These are phyloP conservation scores for Eutypella sp. DNA, from an alignment of 2,329 filamentous ascomycete genomes.

Conservation along the genomic window DNA sequence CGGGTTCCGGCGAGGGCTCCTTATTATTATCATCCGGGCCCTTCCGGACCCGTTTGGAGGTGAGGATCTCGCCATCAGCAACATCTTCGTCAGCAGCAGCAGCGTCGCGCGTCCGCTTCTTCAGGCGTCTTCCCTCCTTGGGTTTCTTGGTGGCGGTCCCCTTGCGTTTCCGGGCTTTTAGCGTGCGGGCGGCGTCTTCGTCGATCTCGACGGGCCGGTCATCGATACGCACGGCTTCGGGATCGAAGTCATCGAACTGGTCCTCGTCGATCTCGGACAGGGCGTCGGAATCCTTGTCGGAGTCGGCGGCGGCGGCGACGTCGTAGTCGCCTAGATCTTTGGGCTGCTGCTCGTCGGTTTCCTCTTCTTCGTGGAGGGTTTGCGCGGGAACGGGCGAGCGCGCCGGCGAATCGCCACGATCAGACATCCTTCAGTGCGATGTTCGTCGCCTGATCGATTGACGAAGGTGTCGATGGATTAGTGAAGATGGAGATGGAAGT, in stretches of 20 bases:
- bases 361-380: conserved; percentile 23
- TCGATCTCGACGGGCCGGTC: conserved; percentile 63
- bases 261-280: conserved; percentile 67
- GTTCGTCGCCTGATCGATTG: neutral
- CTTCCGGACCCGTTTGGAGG: conserved; percentile 45
- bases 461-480: too few relatives aligned
- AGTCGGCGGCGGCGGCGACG: conserved; percentile 35
- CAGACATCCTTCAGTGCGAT: conserved; percentile 33
- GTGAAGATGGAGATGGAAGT: too few relatives aligned
- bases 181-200: conserved; percentile 57
- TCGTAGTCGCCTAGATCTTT: conserved; percentile 37
- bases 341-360: conserved; percentile 16
- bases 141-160: conserved; percentile 67
- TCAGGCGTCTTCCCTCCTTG: conserved; percentile 66
- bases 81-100: conserved; percentile 46
- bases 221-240: conserved; percentile 57
- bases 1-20: conserved; percentile 52
- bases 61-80: conserved; percentile 37
- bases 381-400: conserved; percentile 32
- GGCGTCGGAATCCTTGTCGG: conserved; percentile 53
- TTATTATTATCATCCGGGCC: conserved; percentile 37
- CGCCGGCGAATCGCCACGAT: conserved; percentile 38
- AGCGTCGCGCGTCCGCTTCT: conserved; percentile 55
- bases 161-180: conserved; percentile 63
- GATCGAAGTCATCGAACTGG: conserved; percentile 66